Percentiles rank a stretch among this genome's conserved stretches.
These are phyloP conservation scores for Berkeleyomyces basicola DNA, from an alignment of 2,329 filamentous ascomycete species.

Conservation along the genomic window DNA sequence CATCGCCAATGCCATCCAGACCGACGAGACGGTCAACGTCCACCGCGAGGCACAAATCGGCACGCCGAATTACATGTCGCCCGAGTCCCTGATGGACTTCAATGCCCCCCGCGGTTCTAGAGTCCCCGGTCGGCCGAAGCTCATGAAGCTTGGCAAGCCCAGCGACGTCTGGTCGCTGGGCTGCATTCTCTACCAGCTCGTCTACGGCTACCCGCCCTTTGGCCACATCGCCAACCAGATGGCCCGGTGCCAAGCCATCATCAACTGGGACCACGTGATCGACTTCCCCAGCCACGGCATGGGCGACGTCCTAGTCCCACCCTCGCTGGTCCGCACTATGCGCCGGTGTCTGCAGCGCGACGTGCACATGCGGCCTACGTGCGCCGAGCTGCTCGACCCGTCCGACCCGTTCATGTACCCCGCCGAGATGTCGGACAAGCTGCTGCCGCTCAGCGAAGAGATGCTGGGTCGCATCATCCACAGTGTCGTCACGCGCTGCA, in stretches of 20 bases:
- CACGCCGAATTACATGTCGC: constrained; percentile 97
- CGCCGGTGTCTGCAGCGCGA: constrained; percentile 46
- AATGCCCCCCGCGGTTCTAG: constrained; percentile 43
- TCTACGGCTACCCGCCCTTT: constrained; percentile 91
- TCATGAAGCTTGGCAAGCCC: constrained; percentile 92
- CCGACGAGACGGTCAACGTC: constrained; percentile 90
- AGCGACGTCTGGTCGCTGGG: constrained; percentile 93
- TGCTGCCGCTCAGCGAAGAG: constrained; percentile 45
- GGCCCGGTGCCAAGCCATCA: constrained; percentile 72
- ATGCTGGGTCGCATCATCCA: constrained; percentile 44
- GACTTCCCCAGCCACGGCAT: constrained; percentile 54
- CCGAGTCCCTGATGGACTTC: constrained; percentile 78
- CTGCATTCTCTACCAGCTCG: constrained; percentile 95
- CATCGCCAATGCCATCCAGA: constrained; percentile 92
- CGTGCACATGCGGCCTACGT: constrained; percentile 44
- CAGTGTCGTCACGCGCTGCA: constrained; percentile 42
- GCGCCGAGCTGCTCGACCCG: constrained; percentile 41
- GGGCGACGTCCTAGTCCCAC: constrained; percentile 45
- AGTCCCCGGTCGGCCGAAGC: constrained; percentile 37
- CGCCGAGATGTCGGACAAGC: constrained; percentile 35
- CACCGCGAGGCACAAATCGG: constrained; percentile 91
- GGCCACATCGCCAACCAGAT: constrained; percentile 80
- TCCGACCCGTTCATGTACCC: constrained; percentile 50
- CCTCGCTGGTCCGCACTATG: constrained; percentile 43
- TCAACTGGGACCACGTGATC: constrained; percentile 58